phyloP scores from a whole-genome alignment of 768 basidiomycete species.

The Suillus americanus region DNA sequence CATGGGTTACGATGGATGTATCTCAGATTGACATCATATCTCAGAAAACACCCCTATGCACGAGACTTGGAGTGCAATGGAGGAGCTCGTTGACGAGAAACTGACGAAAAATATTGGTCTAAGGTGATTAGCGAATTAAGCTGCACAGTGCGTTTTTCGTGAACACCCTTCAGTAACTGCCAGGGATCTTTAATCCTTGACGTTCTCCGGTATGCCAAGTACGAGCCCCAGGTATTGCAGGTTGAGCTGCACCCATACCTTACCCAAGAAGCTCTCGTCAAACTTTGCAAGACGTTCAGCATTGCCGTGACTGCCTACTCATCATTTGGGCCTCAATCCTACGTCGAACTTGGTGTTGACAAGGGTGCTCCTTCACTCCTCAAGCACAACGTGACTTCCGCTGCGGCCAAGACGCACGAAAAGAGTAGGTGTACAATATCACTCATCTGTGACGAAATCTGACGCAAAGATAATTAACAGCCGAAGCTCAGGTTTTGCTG shows the following conservation, averaged over 20 bases:
- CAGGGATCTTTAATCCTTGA: constrained; percentile 72
- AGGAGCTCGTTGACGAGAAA: constrained; percentile 70
- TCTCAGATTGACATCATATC: constrained; percentile 4
- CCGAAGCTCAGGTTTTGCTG: constrained; percentile 66
- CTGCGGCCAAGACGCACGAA: constrained; percentile 47
- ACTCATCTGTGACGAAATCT: background rate
- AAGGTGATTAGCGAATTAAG: constrained; percentile 41
- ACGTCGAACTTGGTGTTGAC: constrained; percentile 66
- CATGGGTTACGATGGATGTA: background rate
- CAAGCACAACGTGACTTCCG: constrained; percentile 42
- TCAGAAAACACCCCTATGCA: constrained; percentile 67
- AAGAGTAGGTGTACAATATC: constrained; percentile 43
- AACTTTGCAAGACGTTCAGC: constrained; percentile 41
- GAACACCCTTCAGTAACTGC: constrained; percentile 56
- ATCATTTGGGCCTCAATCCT: constrained; percentile 53
- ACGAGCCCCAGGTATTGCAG: constrained; percentile 57
- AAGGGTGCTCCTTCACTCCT: constrained; percentile 54
- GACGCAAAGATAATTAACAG: constrained; percentile 10
- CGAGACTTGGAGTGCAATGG: constrained; percentile 85
- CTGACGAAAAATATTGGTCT: constrained; percentile 78
- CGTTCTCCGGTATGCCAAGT: constrained; percentile 74
- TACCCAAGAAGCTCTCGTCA: constrained; percentile 46
- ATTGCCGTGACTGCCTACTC: constrained; percentile 58
- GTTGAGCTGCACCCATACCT: constrained; percentile 61
- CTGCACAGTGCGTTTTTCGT: background rate